Evolutionary conservation across 306 rosid species (phyloP).

Genomic region (Fragaria ananassa): DNA sequence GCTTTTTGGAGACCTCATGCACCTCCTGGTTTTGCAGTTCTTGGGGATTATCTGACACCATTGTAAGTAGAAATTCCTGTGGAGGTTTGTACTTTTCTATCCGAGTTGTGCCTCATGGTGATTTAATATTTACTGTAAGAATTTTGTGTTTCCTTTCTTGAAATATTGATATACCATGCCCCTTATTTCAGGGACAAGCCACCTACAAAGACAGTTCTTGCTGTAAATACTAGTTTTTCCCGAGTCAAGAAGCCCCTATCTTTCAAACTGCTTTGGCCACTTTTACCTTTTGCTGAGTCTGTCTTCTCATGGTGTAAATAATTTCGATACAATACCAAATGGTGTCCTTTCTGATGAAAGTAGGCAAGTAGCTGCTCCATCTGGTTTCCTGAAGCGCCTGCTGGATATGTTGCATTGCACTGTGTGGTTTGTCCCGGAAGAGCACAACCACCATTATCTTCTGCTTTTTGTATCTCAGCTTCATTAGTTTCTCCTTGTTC

Average conservation of each 20-base stretch:
- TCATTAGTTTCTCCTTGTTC: constrained; percentile 76
- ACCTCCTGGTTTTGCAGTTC: constrained; percentile 85
- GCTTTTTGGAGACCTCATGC: constrained; percentile 92
- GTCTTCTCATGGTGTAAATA: constrained; percentile 31
- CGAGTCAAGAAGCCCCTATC: constrained; percentile 71
- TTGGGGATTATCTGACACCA: constrained; percentile 93
- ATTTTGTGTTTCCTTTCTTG: not conserved
- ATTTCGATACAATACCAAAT: constrained; percentile 24
- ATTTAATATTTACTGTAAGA: not conserved
- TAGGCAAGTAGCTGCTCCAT: constrained; percentile 50
- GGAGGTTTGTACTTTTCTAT: constrained; percentile 3
- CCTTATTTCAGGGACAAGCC: constrained; percentile 81
- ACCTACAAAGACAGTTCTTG: constrained; percentile 87
- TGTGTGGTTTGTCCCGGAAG: constrained; percentile 77
- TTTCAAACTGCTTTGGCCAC: constrained; percentile 84
- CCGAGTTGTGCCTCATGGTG: constrained; percentile 8
- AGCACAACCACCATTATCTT: constrained; percentile 63
- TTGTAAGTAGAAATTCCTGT: constrained; percentile 54
- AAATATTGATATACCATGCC: constrained; percentile 24
- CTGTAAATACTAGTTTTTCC: constrained; percentile 66
- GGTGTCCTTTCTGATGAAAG: constrained; percentile 24
- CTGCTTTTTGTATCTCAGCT: constrained; percentile 69
- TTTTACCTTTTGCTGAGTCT: constrained; percentile 38
- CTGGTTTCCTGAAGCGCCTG: constrained; percentile 96
- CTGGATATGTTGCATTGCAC: constrained; percentile 86